Base-by-base conservation (phyloP, 768 basidiomycete species). In the Pleurotus sapidus region DNA sequence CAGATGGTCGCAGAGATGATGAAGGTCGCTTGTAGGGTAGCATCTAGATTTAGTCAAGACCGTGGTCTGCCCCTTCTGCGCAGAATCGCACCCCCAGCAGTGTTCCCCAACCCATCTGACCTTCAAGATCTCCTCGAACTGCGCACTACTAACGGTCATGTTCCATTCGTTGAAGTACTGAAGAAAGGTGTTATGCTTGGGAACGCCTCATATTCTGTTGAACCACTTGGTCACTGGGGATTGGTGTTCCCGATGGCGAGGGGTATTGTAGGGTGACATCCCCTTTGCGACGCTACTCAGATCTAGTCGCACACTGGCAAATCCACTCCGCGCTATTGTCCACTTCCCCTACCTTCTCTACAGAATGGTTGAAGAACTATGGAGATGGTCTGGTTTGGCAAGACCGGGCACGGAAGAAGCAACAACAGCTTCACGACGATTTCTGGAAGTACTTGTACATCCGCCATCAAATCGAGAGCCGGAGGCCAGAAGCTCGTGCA, bases 261-360 rank as follows among this genome's bases (percentile, higher is more conserved):
- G 95, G 95, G 3, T 99, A 99, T 68, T 72, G 80, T 15, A 83
- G 91, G 18, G 84, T 82, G 7, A 98, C 97, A 7, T 93, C 89
- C 4, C 97, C 97, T 0, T 73, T 99, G 45, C 82, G 97, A 42
- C 84, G 97, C 45, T 97, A 84, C 69, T 71, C 73, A 37, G 97
- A 99, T 70, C 68, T 97, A 56, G 68, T 95, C 11, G 73, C 76
- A 8, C 97, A 98, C 72, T 99, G 95, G 93, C 95, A 98, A 69
- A 84, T 99, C 71, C 95, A 97, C 66, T 75, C 86, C 49, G 82
- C 81, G 4, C 70, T 98, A 9, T 72, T 89, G 5, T 69, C 75
- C 14, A 60, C 68, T 2, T 64, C 67, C 1, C 73, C 78, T 3
- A 68, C 77, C 3, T 86, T 89, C 63, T 73, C 74, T 27, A 48